These are phyloP conservation scores for Globisporangium orthogonon DNA, from an alignment of 352 stramenopile species.

Conservation along the genomic window DNA sequence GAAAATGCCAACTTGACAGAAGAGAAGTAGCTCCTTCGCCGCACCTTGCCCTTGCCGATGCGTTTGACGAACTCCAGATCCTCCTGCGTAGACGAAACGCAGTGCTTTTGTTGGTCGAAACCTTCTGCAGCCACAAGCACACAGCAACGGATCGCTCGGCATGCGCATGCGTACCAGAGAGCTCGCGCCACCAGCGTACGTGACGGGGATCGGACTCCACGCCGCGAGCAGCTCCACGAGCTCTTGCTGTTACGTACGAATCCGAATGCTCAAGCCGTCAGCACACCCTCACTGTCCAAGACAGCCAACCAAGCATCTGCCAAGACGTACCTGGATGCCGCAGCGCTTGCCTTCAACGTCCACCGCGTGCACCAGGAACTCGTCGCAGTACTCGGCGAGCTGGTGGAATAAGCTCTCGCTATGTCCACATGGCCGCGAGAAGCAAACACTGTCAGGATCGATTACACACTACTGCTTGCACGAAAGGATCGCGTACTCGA, in stretches of 20 bases:
- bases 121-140: not conserved
- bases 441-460: not conserved
- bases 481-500: conserved; percentile 43
- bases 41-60: conserved; percentile 86
- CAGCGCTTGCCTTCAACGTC: conserved; percentile 96
- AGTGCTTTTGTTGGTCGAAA: not conserved
- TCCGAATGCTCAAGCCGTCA: not conserved
- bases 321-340: conserved; percentile 79
- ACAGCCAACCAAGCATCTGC: not conserved
- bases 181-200: conserved; percentile 95
- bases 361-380: conserved; percentile 98
- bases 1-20: not conserved
- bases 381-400: conserved; percentile 92
- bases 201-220: conserved; percentile 93
- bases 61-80: conserved; percentile 93
- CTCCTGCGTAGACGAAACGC: conserved; percentile 25
- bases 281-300: too few species aligned
- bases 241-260: conserved; percentile 69
- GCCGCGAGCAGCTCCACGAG: conserved; percentile 90
- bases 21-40: not conserved
- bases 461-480: not conserved
- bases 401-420: conserved; percentile 83
- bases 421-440: not conserved
- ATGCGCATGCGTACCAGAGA: conserved; percentile 49
- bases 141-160: not conserved